Conservation (phyloP, 1,139 yeast species). For the Candida anutae region DNA sequence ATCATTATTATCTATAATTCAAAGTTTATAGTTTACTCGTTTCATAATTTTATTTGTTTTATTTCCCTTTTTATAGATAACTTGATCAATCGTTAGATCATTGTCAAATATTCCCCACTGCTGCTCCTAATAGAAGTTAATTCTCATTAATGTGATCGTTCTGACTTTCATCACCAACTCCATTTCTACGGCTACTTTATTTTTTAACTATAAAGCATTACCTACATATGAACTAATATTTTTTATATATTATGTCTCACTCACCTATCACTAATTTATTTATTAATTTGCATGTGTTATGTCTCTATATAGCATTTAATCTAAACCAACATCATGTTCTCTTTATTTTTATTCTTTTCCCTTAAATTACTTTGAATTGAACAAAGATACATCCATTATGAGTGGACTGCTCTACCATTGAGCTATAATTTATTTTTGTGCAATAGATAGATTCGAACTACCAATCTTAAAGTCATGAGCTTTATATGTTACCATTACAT, state of each 20-base stretch:
- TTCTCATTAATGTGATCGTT: conserved; percentile 9
- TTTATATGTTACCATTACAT: conserved; percentile 1
- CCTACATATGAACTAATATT: conserved; percentile 1
- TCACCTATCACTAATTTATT: conserved; percentile 9
- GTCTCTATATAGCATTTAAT: conserved; percentile 9
- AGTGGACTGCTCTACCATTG: conserved; percentile 13
- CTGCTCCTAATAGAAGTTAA: conserved; percentile 4
- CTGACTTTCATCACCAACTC: conserved; percentile 8
- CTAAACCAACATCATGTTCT: conserved; percentile 11
- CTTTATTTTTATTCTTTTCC: conserved; percentile 4
- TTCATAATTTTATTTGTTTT: conserved; percentile 6
- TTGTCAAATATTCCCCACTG: conserved; percentile 2
- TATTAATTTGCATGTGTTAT: conserved; percentile 9
- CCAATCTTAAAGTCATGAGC: conserved; percentile 1
- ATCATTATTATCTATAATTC: conserved; percentile 3
- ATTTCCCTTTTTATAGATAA: conserved; percentile 4
- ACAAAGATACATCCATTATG: conserved; percentile 12
- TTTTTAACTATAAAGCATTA: too few relatives aligned
- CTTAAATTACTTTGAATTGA: conserved; percentile 11
- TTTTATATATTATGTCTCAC: conserved; percentile 5
- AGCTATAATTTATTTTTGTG: conserved; percentile 9
- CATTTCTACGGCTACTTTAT: conserved; percentile 8
- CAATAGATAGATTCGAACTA: conserved; percentile 1
- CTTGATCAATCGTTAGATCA: conserved; percentile 1
- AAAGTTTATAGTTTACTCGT: conserved; percentile 1